Evolutionary conservation across 192 early-diverging fungal genomes (phyloP).

Genomic region (Spinellus fusiger): DNA sequence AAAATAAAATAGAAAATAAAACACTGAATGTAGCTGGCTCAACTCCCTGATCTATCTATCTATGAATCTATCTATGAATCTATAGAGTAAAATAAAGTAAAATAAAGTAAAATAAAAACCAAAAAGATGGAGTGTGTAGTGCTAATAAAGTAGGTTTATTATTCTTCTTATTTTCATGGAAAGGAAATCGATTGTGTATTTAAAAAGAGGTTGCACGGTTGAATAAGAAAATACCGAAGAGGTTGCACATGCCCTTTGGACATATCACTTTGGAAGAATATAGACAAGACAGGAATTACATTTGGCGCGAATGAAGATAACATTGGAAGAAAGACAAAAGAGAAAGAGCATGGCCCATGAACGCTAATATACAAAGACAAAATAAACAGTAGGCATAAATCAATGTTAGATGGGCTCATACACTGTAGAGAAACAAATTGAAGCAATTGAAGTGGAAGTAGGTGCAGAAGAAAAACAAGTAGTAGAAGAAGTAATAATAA

Average conservation of each 20-base stretch:
- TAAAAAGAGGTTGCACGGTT: not conserved
- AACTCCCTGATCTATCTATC: too few relatives aligned
- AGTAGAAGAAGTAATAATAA: not conserved
- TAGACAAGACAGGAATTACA: not conserved
- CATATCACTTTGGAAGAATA: not conserved
- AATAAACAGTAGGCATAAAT: not conserved
- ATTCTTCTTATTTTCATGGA: not conserved
- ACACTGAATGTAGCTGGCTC: too few relatives aligned
- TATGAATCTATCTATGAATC: too few relatives aligned
- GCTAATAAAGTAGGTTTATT: not conserved
- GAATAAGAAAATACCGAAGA: not conserved
- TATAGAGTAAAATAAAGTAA: too few relatives aligned
- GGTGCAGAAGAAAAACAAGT: not conserved
- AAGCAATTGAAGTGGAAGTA: not conserved
- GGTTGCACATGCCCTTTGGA: not conserved
- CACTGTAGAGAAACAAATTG: too few relatives aligned
- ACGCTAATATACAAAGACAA: not conserved
- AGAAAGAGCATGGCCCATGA: not conserved
- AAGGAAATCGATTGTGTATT: not conserved
- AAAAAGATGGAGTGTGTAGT: too few relatives aligned
- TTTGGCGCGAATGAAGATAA: not conserved
- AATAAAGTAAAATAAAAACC: too few relatives aligned
- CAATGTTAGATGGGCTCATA: not conserved
- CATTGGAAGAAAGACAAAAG: not conserved
- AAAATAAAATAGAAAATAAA: too few relatives aligned